Percentiles rank a stretch among this genome's conserved stretches.
phyloP scores from a whole-genome alignment of 495 filamentous ascomycete species.

The Penicillium argentinense region DNA sequence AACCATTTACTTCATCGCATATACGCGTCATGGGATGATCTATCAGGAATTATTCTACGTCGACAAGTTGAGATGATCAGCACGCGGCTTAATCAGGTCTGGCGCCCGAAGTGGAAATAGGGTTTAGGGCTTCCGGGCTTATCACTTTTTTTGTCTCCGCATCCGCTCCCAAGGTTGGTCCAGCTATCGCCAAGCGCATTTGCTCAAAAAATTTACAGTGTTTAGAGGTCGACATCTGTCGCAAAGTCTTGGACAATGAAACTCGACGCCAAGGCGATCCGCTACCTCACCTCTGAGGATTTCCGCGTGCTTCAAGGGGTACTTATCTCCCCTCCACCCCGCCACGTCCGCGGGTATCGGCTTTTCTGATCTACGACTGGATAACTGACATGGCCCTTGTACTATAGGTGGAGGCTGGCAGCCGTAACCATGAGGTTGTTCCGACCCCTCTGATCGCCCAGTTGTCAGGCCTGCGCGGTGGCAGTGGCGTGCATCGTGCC shows the following conservation, averaged over 20 bases:
- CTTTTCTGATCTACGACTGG: conserved; percentile 6
- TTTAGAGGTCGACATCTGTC: background rate
- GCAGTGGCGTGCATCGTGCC: conserved; percentile 78
- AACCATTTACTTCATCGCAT: too few species aligned
- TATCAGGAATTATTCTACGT: too few species aligned
- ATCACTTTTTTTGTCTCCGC: conserved; percentile 33
- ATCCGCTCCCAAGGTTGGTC: conserved; percentile 12
- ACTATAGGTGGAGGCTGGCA: conserved; percentile 81
- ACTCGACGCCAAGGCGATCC: conserved; percentile 86
- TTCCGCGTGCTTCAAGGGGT: conserved; percentile 94
- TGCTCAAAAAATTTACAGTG: conserved; percentile 1
- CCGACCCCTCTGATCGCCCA: conserved; percentile 86
- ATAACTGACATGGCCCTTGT: conserved; percentile 32
- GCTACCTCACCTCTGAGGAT: conserved; percentile 88
- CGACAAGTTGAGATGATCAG: too few species aligned
- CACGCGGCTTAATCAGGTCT: background rate
- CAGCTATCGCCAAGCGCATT: conserved; percentile 8
- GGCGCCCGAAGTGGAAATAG: conserved; percentile 37
- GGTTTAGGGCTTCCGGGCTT: conserved; percentile 44
- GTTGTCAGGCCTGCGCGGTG: conserved; percentile 76
- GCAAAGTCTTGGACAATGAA: conserved; percentile 60
- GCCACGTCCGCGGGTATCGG: background rate
- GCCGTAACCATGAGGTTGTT: conserved; percentile 94
- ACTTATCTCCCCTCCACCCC: conserved; percentile 33
- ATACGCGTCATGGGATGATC: too few species aligned